A percentile compares a stretch with the other conserved stretches of the same genome.
phyloP scores from a whole-genome alignment of 2,329 filamentous ascomycete genomes.

The Cytospora piceae region DNA sequence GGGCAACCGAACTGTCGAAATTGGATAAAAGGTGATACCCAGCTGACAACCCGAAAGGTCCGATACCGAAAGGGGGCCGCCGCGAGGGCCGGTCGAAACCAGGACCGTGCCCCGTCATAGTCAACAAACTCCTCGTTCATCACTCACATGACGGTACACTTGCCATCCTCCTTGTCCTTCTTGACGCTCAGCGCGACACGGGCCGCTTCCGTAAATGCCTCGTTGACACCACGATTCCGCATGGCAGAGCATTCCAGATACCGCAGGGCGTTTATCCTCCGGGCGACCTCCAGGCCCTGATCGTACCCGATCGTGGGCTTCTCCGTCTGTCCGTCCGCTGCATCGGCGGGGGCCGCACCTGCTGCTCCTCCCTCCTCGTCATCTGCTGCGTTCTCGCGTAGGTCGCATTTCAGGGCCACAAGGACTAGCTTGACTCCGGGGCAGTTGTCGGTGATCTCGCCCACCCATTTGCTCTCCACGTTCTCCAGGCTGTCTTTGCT shows the following conservation, averaged over 20 bases:
- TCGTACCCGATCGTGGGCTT: constrained; percentile 85
- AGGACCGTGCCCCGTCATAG: background rate
- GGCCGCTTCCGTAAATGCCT: constrained; percentile 97
- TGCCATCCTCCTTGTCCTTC: constrained; percentile 65
- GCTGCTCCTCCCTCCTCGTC: constrained; percentile 63
- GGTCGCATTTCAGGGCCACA: constrained; percentile 94
- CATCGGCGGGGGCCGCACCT: constrained; percentile 41
- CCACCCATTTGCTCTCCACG: constrained; percentile 97
- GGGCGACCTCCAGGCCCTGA: constrained; percentile 86
- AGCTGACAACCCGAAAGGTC: background rate
- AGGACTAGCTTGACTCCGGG: constrained; percentile 93
- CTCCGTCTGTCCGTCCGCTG: constrained; percentile 46
- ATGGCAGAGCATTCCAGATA: constrained; percentile 99
- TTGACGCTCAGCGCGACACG: constrained; percentile 83
- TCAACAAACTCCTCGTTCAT: background rate
- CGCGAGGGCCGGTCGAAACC: background rate
- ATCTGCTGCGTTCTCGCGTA: constrained; percentile 76
- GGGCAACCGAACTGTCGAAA: background rate
- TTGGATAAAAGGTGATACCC: background rate
- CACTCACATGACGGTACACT: constrained; percentile 63
- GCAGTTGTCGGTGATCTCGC: constrained; percentile 97
- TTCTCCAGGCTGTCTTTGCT: constrained; percentile 96
- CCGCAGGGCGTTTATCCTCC: constrained; percentile 87
- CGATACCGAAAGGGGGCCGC: background rate
- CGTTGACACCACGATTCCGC: constrained; percentile 96